Base-by-base conservation (phyloP, 1,284 basidiomycete species). In the Apiotrichum brassicae region DNA sequence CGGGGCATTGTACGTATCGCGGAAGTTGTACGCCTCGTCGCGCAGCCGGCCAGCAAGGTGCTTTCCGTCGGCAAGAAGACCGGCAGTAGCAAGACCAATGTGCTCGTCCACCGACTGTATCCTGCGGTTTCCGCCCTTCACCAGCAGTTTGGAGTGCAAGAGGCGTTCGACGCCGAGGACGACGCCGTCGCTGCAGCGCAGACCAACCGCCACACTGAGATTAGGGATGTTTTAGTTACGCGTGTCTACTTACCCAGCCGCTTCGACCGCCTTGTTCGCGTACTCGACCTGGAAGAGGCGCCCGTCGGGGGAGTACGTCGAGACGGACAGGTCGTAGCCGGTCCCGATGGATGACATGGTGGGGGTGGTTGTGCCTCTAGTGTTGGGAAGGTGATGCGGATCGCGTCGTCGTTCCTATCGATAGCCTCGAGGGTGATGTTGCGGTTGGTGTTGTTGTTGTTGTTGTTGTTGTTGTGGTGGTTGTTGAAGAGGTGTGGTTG, bases 241-340 rank as follows among this genome's bases (percentile, higher is more conserved):
- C 28, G 8, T 7, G 28, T 8, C n/a, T 26, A 65, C 77, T 51
- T 58, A 90, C 84, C 95, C 95, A 35, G 94, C 91, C 74, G 95
- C 95, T 75, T 98, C 95, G 49, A 97, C 94, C 28, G 95, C 93
- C 76, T 98, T 98, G 76, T 84, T 86, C 45, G 95, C 95, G 70
- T 98, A 98, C 76, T 98, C 95, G 72, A 98, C 88, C 81, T 98
- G 94, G 71, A 98, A 98, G 70, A 98, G 91, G 60, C 95, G 84
- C 23, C 94, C 94, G 75, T 98, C 94, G 52, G 94, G 94, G 34
- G 92, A 97, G 78, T 98, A 98, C 43, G 94, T 98, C 66, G 90
- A 94, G 40, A 94, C 89, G 51, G 92, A 97, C 54, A 97, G 85
- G 80, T 98, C 94, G 78, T 97, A 97, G 50, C 94, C 94, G 62